These are phyloP conservation scores for Plicaturopsis crispa DNA, from an alignment of 768 basidiomycete species.

Conservation along the genomic window DNA sequence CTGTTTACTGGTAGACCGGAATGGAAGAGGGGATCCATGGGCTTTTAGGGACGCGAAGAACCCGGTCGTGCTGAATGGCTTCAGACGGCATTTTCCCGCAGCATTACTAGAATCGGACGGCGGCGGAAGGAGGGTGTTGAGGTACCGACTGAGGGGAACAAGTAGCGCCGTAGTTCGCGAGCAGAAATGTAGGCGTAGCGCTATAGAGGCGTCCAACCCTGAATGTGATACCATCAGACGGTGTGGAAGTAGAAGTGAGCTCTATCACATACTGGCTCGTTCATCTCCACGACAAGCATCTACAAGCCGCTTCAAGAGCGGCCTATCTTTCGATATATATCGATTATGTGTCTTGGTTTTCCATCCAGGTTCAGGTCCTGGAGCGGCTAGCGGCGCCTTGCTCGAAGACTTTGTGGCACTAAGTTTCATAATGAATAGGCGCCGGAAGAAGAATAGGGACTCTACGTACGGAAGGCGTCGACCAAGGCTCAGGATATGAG, in stretches of 20 bases:
- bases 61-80: slow-evolving; percentile 58
- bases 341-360: slow-evolving; percentile 73
- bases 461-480: too few relatives aligned
- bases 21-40: slow-evolving; percentile 66
- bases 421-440: too few relatives aligned
- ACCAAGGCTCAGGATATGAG: slow-evolving; percentile 72
- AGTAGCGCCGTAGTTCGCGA: slow-evolving; percentile 81
- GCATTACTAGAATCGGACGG: slow-evolving; percentile 34
- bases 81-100: slow-evolving; percentile 35
- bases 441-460: too few relatives aligned
- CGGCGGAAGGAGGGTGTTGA: slow-evolving; percentile 78
- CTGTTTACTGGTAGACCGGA: slow-evolving; percentile 56
- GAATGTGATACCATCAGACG: slow-evolving; percentile 2
- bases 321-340: slow-evolving; percentile 78
- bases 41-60: slow-evolving; percentile 71
- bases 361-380: slow-evolving; percentile 67
- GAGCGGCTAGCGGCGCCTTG: slow-evolving; percentile 6
- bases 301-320: slow-evolving; percentile 68
- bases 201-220: slow-evolving; percentile 60
- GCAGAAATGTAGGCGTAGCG: slow-evolving; percentile 74
- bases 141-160: slow-evolving; percentile 86
- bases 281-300: slow-evolving; percentile 43
- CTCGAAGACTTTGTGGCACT: too few relatives aligned
- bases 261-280: slow-evolving; percentile 38
- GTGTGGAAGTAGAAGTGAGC: slow-evolving; percentile 6